A percentile compares a stretch with the other conserved stretches of the same genome.
phyloP scores from a whole-genome alignment of 345 rosid species.

The Camelina laxa region DNA sequence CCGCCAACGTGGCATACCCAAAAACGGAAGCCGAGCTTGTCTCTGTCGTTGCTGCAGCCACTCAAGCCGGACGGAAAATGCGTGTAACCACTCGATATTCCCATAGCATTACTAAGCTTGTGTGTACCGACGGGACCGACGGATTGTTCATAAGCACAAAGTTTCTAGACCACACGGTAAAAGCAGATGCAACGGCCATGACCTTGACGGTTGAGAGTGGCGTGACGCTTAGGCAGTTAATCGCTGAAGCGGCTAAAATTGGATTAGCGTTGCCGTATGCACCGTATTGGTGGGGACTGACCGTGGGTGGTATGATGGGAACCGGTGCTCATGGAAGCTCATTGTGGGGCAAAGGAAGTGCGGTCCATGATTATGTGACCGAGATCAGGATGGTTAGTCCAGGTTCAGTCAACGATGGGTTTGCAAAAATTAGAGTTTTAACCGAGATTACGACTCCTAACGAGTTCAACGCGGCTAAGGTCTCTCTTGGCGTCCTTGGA shows the following conservation, averaged over 20 bases:
- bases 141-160: conserved; percentile 79
- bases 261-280: conserved; percentile 77
- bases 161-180: conserved; percentile 46
- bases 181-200: conserved; percentile 47
- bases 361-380: conserved; percentile 72
- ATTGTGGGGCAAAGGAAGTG: conserved; percentile 75
- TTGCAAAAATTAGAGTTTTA: conserved; percentile 53
- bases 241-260: conserved; percentile 59
- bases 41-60: conserved; percentile 56
- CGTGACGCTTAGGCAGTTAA: conserved; percentile 64
- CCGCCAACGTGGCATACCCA: conserved; percentile 66
- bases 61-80: conserved; percentile 61
- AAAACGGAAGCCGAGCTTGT: conserved; percentile 61
- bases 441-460: conserved; percentile 29
- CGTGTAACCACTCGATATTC: conserved; percentile 71
- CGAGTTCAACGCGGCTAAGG: conserved; percentile 67
- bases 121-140: conserved; percentile 61
- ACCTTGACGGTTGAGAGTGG: conserved; percentile 73
- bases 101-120: conserved; percentile 78
- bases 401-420: conserved; percentile 50
- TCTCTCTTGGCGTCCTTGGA: conserved; percentile 87
- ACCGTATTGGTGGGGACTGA: conserved; percentile 93
- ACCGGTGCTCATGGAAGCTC: conserved; percentile 94
- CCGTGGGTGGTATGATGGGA: conserved; percentile 73
- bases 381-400: conserved; percentile 66